Percentiles rank a stretch among this genome's conserved stretches.
Evolutionary conservation across 2,329 filamentous ascomycete genomes (phyloP).

Genomic region (Furcasterigmium furcatum): DNA sequence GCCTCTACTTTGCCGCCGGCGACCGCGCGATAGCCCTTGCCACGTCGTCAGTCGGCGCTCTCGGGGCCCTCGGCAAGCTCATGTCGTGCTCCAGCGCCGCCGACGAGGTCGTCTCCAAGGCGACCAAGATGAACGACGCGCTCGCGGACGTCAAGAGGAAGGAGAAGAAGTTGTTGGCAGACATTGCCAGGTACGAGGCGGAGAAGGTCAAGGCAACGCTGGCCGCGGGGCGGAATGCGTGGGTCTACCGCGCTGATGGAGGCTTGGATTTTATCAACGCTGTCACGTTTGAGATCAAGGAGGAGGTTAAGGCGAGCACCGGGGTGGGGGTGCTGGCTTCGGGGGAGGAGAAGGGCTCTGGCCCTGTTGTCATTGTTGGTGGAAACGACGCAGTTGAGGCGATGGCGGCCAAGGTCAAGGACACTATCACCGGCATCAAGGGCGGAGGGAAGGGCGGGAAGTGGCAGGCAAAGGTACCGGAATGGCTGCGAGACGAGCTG

Average conservation of each 20-base stretch:
- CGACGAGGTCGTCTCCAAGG: constrained; percentile 14
- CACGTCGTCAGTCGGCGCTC: constrained; percentile 15
- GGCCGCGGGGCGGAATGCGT: constrained; percentile 13
- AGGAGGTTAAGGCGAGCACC: constrained; percentile 10
- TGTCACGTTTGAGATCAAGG: constrained; percentile 18
- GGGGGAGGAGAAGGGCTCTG: constrained; percentile 18
- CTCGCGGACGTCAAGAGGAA: constrained; percentile 15
- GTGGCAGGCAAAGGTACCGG: constrained; percentile 26
- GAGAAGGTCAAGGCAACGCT: constrained; percentile 15
- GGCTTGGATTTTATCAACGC: constrained; percentile 25
- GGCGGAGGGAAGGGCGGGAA: constrained; percentile 23
- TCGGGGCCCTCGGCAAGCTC: constrained; percentile 18
- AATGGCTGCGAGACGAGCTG: constrained; percentile 20
- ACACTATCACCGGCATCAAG: constrained; percentile 17
- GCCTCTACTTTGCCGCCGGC: constrained; percentile 22
- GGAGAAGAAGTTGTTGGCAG: constrained; percentile 22
- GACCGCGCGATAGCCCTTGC: constrained; percentile 21
- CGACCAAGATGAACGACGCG: constrained; percentile 10
- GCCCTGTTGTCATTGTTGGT: constrained; percentile 20
- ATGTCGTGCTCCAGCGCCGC: constrained; percentile 18
- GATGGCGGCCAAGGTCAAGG: constrained; percentile 13
- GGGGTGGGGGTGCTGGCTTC: constrained; percentile 19
- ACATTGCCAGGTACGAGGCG: constrained; percentile 23
- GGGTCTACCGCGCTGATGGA: constrained; percentile 18
- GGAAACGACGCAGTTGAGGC: constrained; percentile 16